Evolutionary conservation across 768 basidiomycete species (phyloP).

Genomic region (Hygrophoropsis aurantiaca): DNA sequence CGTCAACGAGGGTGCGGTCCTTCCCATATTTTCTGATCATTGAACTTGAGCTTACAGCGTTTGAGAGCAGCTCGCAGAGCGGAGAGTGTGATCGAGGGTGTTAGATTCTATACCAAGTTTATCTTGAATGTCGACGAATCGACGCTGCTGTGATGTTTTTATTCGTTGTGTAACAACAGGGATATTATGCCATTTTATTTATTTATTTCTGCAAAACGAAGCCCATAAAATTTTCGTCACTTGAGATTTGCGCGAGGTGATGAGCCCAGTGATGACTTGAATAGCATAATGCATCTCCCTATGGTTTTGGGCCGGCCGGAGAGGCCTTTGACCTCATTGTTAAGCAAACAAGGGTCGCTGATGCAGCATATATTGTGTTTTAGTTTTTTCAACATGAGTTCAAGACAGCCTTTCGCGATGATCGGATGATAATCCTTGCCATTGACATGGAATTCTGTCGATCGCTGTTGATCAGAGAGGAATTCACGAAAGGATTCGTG

Average conservation of each 20-base stretch:
- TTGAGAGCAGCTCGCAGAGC: constrained; percentile 41
- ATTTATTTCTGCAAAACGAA: constrained; percentile 11
- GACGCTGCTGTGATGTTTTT: constrained; percentile 6
- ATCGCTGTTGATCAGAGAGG: constrained; percentile 14
- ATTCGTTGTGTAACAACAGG: no score
- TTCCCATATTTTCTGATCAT: neutral
- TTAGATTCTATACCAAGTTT: constrained; percentile 64
- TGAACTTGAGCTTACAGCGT: constrained; percentile 7
- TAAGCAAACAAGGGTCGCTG: constrained; percentile 13
- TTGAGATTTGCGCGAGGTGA: constrained; percentile 12
- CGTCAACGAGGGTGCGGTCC: constrained; percentile 57
- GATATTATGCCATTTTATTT: no score
- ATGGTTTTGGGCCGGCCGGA: constrained; percentile 3
- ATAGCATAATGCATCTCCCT: constrained; percentile 13
- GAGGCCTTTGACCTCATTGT: constrained; percentile 14
- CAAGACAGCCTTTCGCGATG: constrained; percentile 13
- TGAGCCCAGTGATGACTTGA: constrained; percentile 18
- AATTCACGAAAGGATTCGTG: constrained; percentile 22
- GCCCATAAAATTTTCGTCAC: constrained; percentile 8
- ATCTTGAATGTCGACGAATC: constrained; percentile 69
- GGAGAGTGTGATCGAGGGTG: constrained; percentile 57
- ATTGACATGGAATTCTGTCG: constrained; percentile 7
- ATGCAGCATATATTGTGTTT: constrained; percentile 14
- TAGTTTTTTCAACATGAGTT: constrained; percentile 12
- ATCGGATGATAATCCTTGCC: constrained; percentile 12